Evolutionary conservation across 2,329 filamentous ascomycete species (phyloP), one percentile per base, ranked within the genome.

Genomic region (Scedosporium aurantiacum): DNA sequence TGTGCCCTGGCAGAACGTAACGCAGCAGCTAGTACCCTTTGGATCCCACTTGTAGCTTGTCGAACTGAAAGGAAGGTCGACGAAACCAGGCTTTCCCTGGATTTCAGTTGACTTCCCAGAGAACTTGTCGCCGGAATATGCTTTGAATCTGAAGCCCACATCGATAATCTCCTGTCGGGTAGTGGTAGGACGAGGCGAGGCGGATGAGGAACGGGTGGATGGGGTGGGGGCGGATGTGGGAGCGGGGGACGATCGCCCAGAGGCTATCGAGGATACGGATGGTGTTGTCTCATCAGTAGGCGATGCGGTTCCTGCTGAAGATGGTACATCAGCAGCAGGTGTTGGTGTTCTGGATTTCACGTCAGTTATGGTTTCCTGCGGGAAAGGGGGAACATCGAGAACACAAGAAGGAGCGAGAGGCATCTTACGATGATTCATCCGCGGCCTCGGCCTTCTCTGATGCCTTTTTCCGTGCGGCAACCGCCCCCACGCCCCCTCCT

Each of bases 11-110:
- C 62, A 63, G 25, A 63, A 59, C 3, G 56, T 60, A 23, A 61
- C 14, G 6, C 62, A 63, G 57, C 62, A 63, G 60, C 45, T 37
- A 3, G 59, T 41, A 1, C 27, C 40, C 25, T 61, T 61, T 10
- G 47, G 60, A 5, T 56, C 14, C 62, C 62, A 63, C 18, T 59
- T 60, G 56, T 63, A 63, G 57, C 62, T 63, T 28, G 37, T 59
- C 45, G 41, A 56, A 52, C 61, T 57, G 47, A 61, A 63, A 25
- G 54, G 54, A 12, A 63, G 37, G 50, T 63, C 62, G 21, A 61
- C 45, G 60, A 63, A 63, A 27, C 59, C 59, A 12, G 32, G 23
- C 28, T 58, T 37, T 7, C 50, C 50, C 16, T 45, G 25, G 52
- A 61, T 25, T 40, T 56, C 23, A 37, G 52, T 23, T 3, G 50